Evolutionary conservation across 1,139 yeast species (phyloP), one percentile per base, ranked within the genome.

Genomic region (Debaryomyces singareniensis): DNA sequence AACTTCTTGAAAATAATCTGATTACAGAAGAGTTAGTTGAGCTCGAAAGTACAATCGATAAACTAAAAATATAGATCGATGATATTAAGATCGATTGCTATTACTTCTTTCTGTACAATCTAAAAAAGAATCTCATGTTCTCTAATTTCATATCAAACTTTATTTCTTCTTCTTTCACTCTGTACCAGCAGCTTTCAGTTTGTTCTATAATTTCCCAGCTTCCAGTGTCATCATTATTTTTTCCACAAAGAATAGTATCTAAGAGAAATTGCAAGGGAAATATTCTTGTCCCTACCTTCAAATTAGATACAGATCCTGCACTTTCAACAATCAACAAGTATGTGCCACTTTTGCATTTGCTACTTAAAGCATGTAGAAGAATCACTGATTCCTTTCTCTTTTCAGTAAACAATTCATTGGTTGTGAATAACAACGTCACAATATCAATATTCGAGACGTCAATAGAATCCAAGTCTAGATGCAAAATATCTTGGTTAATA

Each of bases 301-400:
- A 81, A 45, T 84, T 80, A 1, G 95, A 83, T 52, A 79, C 86
- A 3, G 94, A 82, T 0, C 96, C 96, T 0, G 96, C 96, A 56
- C 93, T 80, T 47, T 86, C 96, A 2, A 85, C 76, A 24, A 86
- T 75, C 28, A 86, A 61, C 23, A 86, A 55, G 21, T 71, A 54
- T 12, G 85, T 55, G 0, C 87, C 93, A 2, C 53, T 36, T 25
- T 49, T 49, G 50, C 84, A 84, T 33, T 47, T 43, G 15, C 43
- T 38, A 38, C 63, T 78, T 40, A 69, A 58, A 21, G 49, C 51
- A 34, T 77, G 80, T 32, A 86, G 61, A 32, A 83, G 68, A 29
- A 65, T 59, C 27, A 84, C 70, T 2, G 93, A 72, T 29, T 68
- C 74, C 0, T 72, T 61, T 43, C 74, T 74, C 38, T 84, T 73